phyloP scores from a whole-genome alignment of 2,329 filamentous ascomycete species.

The Albifimbria verrucaria region DNA sequence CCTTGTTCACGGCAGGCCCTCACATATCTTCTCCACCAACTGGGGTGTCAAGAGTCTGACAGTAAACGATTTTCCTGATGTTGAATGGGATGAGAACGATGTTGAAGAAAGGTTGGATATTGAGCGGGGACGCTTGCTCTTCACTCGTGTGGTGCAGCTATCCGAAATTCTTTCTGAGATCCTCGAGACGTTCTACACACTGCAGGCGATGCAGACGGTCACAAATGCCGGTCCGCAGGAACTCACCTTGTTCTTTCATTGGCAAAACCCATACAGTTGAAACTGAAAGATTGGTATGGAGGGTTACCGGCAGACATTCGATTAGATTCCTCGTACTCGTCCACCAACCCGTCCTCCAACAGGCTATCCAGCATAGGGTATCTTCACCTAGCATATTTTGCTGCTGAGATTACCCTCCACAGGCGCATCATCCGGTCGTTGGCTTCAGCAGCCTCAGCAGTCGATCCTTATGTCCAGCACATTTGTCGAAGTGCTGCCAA shows the following conservation, averaged over 20 bases:
- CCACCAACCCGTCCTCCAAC: conserved; percentile 30
- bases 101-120: conserved; percentile 61
- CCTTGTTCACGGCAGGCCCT: conserved; percentile 79
- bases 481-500: conserved; percentile 94
- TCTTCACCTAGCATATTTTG: conserved; percentile 88
- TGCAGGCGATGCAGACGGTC: conserved; percentile 70
- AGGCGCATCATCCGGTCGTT: conserved; percentile 86
- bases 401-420: conserved; percentile 90
- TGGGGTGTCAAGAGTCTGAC: conserved; percentile 73
- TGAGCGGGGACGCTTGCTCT: conserved; percentile 66
- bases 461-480: conserved; percentile 80
- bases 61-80: conserved; percentile 69
- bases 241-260: conserved; percentile 70
- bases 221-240: conserved; percentile 64
- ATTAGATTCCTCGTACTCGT: conserved; percentile 59
- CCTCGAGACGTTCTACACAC: conserved; percentile 78
- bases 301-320: conserved; percentile 60
- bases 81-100: conserved; percentile 62
- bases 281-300: conserved; percentile 79
- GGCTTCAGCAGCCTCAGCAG: conserved; percentile 33
- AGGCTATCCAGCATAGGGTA: conserved; percentile 66
- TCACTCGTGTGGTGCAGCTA: conserved; percentile 72
- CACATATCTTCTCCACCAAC: conserved; percentile 65
- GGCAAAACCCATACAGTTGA: conserved; percentile 78
- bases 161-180: conserved; percentile 76